Percentiles rank a stretch among this genome's conserved stretches.
phyloP scores from a whole-genome alignment of 139 green algal species.

The Micractinium conductrix region DNA sequence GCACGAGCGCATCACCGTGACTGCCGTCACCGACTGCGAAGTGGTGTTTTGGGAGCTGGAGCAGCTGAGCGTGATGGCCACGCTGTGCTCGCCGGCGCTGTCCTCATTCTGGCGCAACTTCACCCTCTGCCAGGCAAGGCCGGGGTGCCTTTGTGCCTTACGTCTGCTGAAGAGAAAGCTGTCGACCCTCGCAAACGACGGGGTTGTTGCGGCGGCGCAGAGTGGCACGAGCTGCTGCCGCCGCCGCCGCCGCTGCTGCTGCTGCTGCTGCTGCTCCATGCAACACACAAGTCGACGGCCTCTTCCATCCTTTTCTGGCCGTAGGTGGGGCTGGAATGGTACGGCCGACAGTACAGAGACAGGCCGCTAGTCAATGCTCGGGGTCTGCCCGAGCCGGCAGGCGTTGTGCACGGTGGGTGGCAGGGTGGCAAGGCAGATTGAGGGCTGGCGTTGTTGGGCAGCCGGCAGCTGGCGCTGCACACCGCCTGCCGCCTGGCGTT shows the following conservation, averaged over 20 bases:
- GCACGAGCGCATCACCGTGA: neutral
- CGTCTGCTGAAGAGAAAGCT: neutral
- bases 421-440: too few species aligned
- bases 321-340: constrained; percentile 13
- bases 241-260: neutral
- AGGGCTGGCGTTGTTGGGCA: neutral
- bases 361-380: neutral
- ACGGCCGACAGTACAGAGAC: neutral
- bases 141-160: neutral
- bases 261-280: neutral
- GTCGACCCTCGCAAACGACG: too few species aligned
- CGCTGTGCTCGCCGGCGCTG: neutral
- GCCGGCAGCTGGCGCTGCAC: too few species aligned
- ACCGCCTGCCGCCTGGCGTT: too few species aligned
- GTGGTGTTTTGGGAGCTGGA: constrained; percentile 5
- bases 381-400: neutral
- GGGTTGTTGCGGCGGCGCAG: neutral
- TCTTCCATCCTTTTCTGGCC: neutral
- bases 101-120: constrained; percentile 27
- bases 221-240: too few species aligned
- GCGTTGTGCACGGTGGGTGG: neutral
- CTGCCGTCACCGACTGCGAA: constrained; percentile 23
- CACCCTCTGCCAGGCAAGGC: neutral
- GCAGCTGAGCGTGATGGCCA: constrained; percentile 18
- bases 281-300: too few species aligned